Conservation (phyloP, 163 green algal genomes). For the Chlamydomonas reinhardtii region DNA sequence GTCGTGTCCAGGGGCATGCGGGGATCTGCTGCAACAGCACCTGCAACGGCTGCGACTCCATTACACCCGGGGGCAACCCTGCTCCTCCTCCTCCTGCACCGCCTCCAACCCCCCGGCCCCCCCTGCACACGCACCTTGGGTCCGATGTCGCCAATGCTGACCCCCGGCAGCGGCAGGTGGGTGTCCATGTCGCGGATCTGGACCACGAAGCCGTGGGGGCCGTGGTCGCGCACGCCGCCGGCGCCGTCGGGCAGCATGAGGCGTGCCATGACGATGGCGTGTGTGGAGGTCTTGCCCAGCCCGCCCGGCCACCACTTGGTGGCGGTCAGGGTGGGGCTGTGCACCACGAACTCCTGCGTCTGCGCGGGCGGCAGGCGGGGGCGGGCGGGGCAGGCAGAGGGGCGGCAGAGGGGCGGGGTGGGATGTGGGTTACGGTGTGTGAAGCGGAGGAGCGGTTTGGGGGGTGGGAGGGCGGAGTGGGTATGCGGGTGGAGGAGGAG, state of each 20-base stretch:
- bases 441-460: no score
- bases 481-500: no score
- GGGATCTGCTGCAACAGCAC: no score
- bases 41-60: no score
- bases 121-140: conserved; percentile 82
- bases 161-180: conserved; percentile 86
- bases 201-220: conserved; percentile 92
- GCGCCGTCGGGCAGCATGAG: conserved; percentile 71
- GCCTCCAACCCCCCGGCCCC: no score
- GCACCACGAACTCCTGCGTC: conserved; percentile 89
- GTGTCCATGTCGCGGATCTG: conserved; percentile 68
- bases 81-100: no score
- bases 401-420: neutral
- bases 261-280: conserved; percentile 92
- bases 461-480: no score
- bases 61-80: no score
- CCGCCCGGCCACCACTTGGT: conserved; percentile 99
- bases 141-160: conserved; percentile 94
- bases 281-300: conserved; percentile 93
- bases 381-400: no score
- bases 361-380: neutral
- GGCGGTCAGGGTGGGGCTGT: conserved; percentile 89
- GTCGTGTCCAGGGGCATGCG: no score
- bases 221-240: conserved; percentile 75
- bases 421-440: neutral